These are phyloP conservation scores for Astrocystis sublimbata DNA, from an alignment of 495 filamentous ascomycete species.

Conservation along the genomic window DNA sequence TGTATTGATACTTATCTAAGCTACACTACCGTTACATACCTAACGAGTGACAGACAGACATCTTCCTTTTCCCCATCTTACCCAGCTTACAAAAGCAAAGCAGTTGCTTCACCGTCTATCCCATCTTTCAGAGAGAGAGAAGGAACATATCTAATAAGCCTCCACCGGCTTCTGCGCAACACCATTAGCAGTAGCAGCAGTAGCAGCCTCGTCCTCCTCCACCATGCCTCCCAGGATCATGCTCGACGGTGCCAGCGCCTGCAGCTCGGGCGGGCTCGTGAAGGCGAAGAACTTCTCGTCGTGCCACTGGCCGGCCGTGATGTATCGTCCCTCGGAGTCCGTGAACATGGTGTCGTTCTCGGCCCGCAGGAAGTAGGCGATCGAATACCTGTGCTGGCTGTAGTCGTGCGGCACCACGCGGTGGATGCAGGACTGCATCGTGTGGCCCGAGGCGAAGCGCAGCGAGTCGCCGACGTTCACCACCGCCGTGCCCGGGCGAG, in stretches of 20 bases:
- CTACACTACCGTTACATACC: slow-evolving; percentile 7
- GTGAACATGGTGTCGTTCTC: slow-evolving; percentile 54
- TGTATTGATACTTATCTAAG: slow-evolving; percentile 9
- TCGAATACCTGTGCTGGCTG: slow-evolving; percentile 55
- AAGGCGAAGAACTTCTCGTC: slow-evolving; percentile 59
- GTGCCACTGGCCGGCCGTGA: slow-evolving; percentile 56
- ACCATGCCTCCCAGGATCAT: slow-evolving; percentile 49
- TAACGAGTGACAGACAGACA: slow-evolving; percentile 8
- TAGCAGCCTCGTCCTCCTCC: slow-evolving; percentile 40
- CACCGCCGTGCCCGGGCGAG: slow-evolving; percentile 50
- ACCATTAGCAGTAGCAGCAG: background rate
- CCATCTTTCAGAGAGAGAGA: background rate
- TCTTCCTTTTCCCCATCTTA: background rate
- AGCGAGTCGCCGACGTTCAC: slow-evolving; percentile 62
- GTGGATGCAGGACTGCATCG: slow-evolving; percentile 57
- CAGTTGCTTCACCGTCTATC: too few species aligned
- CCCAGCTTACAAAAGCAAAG: background rate
- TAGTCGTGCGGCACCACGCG: slow-evolving; percentile 54
- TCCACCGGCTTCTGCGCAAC: slow-evolving; percentile 3
- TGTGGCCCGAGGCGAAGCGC: slow-evolving; percentile 51
- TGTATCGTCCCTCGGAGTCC: slow-evolving; percentile 50
- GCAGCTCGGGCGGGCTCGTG: slow-evolving; percentile 47
- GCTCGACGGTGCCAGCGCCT: slow-evolving; percentile 44
- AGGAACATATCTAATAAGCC: slow-evolving; percentile 6
- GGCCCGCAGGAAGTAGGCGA: slow-evolving; percentile 59